Base-by-base conservation (phyloP, 306 rosid genomes). In the Aeschynomene evenia region DNA sequence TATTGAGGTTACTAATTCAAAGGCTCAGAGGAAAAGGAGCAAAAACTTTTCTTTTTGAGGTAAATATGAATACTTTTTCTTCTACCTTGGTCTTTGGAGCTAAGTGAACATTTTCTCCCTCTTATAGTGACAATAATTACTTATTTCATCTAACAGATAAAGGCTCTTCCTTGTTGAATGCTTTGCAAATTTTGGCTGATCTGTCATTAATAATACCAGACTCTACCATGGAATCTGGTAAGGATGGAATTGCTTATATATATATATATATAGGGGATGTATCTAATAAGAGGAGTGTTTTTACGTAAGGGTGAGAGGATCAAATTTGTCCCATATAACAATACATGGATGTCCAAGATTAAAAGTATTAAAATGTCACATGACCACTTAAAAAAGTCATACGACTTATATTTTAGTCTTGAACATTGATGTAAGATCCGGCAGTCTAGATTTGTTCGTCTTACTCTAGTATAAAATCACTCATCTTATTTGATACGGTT, bases 121-220 rank as follows among this genome's bases (percentile, higher is more conserved):
- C n/a, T 46, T 45, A 21, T 42, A 71, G 22, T 79, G 59, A 48
- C 69, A 39, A 0, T 50, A 57, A 50, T 72, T 33, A 15, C 51
- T 72, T 62, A 18, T 61, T 70, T 70, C 46, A 45, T 77, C 33
- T 15, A 54, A 66, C 71, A 88, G 98, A 87, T 79, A 85, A 81
- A 75, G 83, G 80, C 65, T 34, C 85, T 52, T 83, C 77, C 43
- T 81, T 94, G n/a, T n/a, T n/a, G 79, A 81, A 90, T 90, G 97
- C 97, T 60, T 71, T 94, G 82, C 92, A 85, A 56, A 83, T 88
- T 55, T 78, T 94, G 87, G 98, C 97, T 57, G 90, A 90, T 81
- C 76, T 90, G 57, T 90, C 97, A 66, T 74, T 85, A 62, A 81
- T 84, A 93, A 86, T 86, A 83, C 98, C 96, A 10, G 51, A 48